Evolutionary conservation across 345 rosid genomes (phyloP).

Genomic region (Eucalyptus cloeziana): DNA sequence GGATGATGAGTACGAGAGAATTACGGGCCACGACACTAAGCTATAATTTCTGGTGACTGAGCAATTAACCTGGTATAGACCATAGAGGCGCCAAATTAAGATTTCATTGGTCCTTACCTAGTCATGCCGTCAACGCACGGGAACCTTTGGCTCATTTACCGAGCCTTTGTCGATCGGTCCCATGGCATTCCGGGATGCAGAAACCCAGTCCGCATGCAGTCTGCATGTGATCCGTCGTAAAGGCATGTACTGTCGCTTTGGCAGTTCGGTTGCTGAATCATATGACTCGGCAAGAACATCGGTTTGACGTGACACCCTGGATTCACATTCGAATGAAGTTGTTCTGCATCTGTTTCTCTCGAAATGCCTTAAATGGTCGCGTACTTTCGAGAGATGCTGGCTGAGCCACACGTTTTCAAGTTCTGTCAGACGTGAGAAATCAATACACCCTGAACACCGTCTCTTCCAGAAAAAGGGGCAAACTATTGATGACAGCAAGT

Average conservation of each 20-base stretch:
- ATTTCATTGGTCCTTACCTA: not conserved
- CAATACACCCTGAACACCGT: not conserved
- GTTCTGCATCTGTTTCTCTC: not conserved
- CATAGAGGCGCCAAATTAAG: not conserved
- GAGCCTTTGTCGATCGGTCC: not conserved
- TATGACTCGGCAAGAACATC: not conserved
- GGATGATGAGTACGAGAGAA: too few relatives aligned
- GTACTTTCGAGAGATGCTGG: not conserved
- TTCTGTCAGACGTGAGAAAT: not conserved
- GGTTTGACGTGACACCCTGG: not conserved
- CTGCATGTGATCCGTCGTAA: not conserved
- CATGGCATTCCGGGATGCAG: not conserved
- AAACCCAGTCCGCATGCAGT: not conserved
- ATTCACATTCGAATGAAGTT: not conserved
- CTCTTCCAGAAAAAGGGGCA: not conserved
- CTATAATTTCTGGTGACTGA: too few relatives aligned
- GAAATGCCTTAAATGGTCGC: not conserved
- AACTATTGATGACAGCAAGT: not conserved
- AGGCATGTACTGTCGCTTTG: not conserved
- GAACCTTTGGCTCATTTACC: not conserved
- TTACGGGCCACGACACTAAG: too few relatives aligned
- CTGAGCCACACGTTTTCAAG: not conserved
- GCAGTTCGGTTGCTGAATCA: not conserved
- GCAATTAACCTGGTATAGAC: too few relatives aligned
- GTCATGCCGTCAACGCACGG: not conserved